Conservation (phyloP, 805 yeast species). For the Candida loeiensis region DNA sequence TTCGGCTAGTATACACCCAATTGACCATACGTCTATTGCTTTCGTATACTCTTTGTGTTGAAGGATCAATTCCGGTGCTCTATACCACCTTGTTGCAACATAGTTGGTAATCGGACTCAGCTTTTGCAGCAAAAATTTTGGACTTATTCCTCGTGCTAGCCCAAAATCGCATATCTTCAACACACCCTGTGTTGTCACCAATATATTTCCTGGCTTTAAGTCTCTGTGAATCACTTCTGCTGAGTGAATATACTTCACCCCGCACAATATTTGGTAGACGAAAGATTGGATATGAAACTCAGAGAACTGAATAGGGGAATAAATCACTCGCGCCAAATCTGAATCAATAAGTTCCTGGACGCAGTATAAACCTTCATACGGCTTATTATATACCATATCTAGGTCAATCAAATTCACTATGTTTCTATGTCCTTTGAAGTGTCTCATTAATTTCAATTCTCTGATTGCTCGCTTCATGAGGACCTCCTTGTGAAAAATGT, state of each 20-base stretch:
- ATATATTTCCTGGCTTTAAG: constrained; percentile 84
- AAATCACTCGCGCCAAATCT: constrained; percentile 79
- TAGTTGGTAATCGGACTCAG: constrained; percentile 64
- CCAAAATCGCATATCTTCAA: constrained; percentile 94
- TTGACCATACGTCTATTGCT: constrained; percentile 86
- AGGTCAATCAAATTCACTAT: constrained; percentile 71
- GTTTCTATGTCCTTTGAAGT: constrained; percentile 82
- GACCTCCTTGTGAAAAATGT: constrained; percentile 63
- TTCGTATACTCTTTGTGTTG: constrained; percentile 58
- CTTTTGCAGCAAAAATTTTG: constrained; percentile 26
- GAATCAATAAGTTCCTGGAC: constrained; percentile 81
- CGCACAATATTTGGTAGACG: constrained; percentile 79
- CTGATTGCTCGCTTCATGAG: constrained; percentile 76
- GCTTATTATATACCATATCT: constrained; percentile 61
- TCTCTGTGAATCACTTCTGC: constrained; percentile 93
- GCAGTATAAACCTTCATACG: constrained; percentile 85
- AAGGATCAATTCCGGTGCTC: constrained; percentile 87
- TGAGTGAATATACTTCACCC: constrained; percentile 82
- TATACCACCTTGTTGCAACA: constrained; percentile 93
- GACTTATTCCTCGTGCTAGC: constrained; percentile 71
- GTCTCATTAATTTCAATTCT: constrained; percentile 76
- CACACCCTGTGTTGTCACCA: constrained; percentile 69
- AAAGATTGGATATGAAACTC: constrained; percentile 78
- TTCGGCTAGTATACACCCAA: constrained; percentile 88
- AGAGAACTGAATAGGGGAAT: constrained; percentile 71